These are phyloP conservation scores for Populus hybrid DNA, from an alignment of 441 rosid species.

Conservation along the genomic window DNA sequence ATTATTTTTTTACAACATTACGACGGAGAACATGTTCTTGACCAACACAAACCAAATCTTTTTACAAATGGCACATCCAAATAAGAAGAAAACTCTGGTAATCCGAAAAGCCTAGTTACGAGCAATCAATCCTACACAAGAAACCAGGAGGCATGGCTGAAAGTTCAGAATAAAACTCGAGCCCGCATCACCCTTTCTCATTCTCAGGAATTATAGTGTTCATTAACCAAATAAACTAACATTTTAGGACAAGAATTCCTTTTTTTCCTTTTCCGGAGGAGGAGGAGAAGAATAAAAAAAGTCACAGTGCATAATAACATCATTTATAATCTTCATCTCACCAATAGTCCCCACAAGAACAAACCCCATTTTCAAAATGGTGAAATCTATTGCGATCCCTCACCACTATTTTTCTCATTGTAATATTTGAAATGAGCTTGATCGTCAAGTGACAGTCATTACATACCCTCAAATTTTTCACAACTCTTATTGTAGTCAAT, in stretches of 20 bases:
- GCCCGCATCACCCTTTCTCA: not conserved
- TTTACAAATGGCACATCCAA: not conserved
- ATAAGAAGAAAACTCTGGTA: not conserved
- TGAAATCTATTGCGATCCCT: conserved; percentile 85
- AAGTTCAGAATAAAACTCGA: not conserved
- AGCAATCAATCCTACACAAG: not conserved
- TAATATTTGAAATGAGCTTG: conserved; percentile 60
- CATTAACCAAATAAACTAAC: not conserved
- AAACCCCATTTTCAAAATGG: conserved; percentile 20
- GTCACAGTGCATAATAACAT: not conserved
- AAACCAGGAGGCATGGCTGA: not conserved
- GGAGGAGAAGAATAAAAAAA: not conserved
- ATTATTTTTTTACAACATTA: too few relatives aligned
- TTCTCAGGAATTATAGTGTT: not conserved
- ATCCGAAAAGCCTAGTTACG: not conserved
- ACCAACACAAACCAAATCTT: not conserved
- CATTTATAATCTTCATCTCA: conserved; percentile 12
- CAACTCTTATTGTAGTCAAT: conserved; percentile 53
- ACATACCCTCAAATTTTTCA: conserved; percentile 69
- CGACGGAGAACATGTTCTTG: not conserved
- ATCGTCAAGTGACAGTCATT: conserved; percentile 66
- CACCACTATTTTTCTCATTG: conserved; percentile 45
- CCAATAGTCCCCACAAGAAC: conserved; percentile 80
- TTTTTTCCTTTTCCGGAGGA: not conserved
- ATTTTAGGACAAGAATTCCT: not conserved